Evolutionary conservation across 164 flowering plant genomes (phyloP).

Genomic region (Pachysandra terminalis): DNA sequence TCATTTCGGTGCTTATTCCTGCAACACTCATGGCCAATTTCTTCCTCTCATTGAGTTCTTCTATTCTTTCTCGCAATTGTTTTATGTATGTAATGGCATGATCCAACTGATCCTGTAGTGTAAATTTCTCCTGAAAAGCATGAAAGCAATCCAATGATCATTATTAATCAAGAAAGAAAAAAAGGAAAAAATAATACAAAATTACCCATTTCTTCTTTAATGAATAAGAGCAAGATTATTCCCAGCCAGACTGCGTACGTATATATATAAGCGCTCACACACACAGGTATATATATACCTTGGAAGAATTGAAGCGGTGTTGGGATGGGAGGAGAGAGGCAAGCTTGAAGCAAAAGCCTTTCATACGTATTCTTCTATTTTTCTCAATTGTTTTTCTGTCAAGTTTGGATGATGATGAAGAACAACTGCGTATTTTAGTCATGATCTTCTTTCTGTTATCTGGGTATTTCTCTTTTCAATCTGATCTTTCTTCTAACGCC

Average conservation of each 20-base stretch:
- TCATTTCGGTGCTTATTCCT: slow-evolving; percentile 9
- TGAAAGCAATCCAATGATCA: no score
- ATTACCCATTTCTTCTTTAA: no score
- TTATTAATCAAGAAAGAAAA: no score
- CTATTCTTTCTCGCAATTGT: no score
- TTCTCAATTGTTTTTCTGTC: neutral
- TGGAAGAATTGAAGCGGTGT: neutral
- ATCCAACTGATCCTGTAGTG: slow-evolving; percentile 37
- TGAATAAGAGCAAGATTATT: no score
- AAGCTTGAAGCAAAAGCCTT: neutral
- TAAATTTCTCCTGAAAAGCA: slow-evolving; percentile 21
- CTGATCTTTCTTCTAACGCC: no score
- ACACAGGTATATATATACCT: neutral
- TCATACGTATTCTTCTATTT: neutral
- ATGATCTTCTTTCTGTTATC: no score
- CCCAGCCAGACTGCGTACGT: no score
- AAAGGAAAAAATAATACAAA: no score
- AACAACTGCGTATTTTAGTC: neutral
- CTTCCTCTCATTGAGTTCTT: slow-evolving; percentile 29
- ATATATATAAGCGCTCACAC: no score
- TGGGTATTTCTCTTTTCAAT: no score
- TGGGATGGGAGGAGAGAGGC: neutral
- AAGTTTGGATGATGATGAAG: neutral
- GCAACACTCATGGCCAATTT: slow-evolving; percentile 6
- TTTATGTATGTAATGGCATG: slow-evolving; percentile 33